Percentiles rank a stretch among this genome's conserved stretches.
Conservation (phyloP, 1,139 yeast genomes). For the Eremothecium sinecaudum region DNA sequence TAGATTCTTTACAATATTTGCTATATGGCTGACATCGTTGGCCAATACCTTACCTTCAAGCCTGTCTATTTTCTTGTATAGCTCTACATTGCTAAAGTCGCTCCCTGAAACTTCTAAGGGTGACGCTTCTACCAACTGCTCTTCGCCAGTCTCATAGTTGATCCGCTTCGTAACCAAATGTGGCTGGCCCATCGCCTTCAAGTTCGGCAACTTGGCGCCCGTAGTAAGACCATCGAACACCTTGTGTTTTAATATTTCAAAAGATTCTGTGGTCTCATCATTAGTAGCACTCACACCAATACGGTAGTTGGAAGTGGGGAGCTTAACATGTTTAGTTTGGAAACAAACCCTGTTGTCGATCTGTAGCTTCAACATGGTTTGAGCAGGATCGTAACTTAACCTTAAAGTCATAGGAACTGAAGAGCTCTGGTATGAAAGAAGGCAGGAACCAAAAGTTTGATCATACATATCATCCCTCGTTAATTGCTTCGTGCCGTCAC, state of each 20-base stretch:
- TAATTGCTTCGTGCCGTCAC: constrained; percentile 37
- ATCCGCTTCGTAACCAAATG: constrained; percentile 29
- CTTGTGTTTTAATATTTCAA: constrained; percentile 50
- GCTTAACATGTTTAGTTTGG: constrained; percentile 45
- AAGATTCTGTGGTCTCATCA: constrained; percentile 38
- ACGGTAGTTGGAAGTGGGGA: constrained; percentile 23
- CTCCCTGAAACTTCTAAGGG: constrained; percentile 17
- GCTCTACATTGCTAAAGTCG: constrained; percentile 21
- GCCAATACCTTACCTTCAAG: constrained; percentile 30
- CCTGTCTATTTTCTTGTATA: constrained; percentile 27
- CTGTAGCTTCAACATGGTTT: constrained; percentile 48
- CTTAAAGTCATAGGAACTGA: constrained; percentile 63
- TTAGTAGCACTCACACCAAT: constrained; percentile 50
- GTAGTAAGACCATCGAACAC: constrained; percentile 45
- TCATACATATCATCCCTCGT: constrained; percentile 23
- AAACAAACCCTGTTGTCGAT: constrained; percentile 63
- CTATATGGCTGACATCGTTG: constrained; percentile 24
- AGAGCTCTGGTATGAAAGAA: constrained; percentile 51
- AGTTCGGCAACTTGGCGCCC: constrained; percentile 51
- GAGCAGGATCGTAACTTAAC: constrained; percentile 43
- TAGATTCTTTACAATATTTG: constrained; percentile 16
- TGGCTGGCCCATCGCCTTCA: constrained; percentile 42
- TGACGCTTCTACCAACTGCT: constrained; percentile 24
- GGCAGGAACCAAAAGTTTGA: constrained; percentile 46
- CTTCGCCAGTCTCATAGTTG: constrained; percentile 27